Evolutionary conservation across 2,329 filamentous ascomycete species (phyloP).

Genomic region (Fusarium acutatum): DNA sequence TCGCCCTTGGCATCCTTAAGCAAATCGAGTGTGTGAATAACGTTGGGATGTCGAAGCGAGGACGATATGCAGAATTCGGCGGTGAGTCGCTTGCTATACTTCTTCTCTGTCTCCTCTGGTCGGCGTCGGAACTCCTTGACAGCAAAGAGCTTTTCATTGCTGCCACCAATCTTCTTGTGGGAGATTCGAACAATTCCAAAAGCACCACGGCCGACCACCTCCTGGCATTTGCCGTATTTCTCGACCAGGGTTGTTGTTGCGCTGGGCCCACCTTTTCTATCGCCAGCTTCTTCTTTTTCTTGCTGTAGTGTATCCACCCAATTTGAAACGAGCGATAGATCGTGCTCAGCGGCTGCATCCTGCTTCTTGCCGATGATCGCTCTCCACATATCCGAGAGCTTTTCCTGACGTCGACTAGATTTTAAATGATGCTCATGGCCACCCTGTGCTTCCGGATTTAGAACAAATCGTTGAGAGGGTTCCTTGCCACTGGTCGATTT

Average conservation of each 20-base stretch:
- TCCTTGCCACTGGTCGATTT: conserved; percentile 47
- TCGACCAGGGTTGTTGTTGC: conserved; percentile 80
- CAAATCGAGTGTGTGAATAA: conserved; percentile 96
- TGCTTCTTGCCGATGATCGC: conserved; percentile 86
- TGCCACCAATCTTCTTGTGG: conserved; percentile 89
- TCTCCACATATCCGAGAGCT: conserved; percentile 90
- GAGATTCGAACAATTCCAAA: conserved; percentile 98
- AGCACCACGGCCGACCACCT: conserved; percentile 93
- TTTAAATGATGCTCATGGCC: conserved; percentile 89
- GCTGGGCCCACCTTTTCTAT: conserved; percentile 80
- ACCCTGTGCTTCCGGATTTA: conserved; percentile 64
- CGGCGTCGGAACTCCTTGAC: conserved; percentile 98
- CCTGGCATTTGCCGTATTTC: conserved; percentile 98
- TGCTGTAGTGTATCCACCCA: conserved; percentile 95
- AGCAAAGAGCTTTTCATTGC: conserved; percentile 89
- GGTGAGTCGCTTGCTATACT: conserved; percentile 96
- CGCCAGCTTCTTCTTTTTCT: conserved; percentile 85
- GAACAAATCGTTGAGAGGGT: conserved; percentile 59
- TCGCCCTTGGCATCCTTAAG: conserved; percentile 96
- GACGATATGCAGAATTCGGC: conserved; percentile 99
- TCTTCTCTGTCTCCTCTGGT: conserved; percentile 93
- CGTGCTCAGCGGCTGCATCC: conserved; percentile 77
- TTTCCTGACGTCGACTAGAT: conserved; percentile 91
- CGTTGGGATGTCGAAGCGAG: conserved; percentile 93
- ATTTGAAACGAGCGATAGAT: conserved; percentile 90